phyloP scores from a whole-genome alignment of 257 asterid species.

The Nyctanthes arbortristis region DNA sequence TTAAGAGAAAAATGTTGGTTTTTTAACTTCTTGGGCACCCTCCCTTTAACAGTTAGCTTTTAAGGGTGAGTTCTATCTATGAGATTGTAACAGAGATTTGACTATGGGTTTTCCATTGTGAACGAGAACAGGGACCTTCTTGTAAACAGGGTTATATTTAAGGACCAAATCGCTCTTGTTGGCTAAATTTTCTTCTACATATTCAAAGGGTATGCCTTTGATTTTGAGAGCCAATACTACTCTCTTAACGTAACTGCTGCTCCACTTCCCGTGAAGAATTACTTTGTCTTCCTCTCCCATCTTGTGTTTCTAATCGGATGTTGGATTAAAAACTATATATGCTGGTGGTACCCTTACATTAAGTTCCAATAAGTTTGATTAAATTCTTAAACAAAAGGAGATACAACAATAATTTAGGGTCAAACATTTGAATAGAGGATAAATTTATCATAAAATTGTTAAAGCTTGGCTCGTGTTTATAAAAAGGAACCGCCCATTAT shows the following conservation, averaged over 20 bases:
- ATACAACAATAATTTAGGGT: background rate
- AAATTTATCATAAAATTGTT: background rate
- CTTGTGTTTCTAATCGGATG: background rate
- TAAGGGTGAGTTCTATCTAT: too few species aligned
- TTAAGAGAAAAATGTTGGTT: too few species aligned
- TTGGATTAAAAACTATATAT: background rate
- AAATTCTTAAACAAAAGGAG: background rate
- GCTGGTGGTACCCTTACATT: background rate
- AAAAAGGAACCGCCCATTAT: background rate
- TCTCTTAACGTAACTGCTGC: conserved; percentile 41
- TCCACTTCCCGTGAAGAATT: conserved; percentile 36
- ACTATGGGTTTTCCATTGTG: conserved; percentile 41
- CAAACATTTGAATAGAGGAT: background rate
- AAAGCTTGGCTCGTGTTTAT: conserved; percentile 9
- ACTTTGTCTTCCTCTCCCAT: conserved; percentile 44
- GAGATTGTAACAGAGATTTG: too few species aligned
- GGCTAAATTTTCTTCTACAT: conserved; percentile 43
- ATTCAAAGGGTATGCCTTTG: conserved; percentile 44
- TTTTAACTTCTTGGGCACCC: too few species aligned
- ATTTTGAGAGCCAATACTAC: conserved; percentile 48
- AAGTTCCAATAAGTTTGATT: background rate
- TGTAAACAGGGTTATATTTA: conserved; percentile 38
- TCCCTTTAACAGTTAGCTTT: too few species aligned
- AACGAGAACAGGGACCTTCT: conserved; percentile 43
- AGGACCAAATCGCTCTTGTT: conserved; percentile 38